Evolutionary conservation across 345 rosid genomes (phyloP).

Genomic region (Kernera saxatilis): DNA sequence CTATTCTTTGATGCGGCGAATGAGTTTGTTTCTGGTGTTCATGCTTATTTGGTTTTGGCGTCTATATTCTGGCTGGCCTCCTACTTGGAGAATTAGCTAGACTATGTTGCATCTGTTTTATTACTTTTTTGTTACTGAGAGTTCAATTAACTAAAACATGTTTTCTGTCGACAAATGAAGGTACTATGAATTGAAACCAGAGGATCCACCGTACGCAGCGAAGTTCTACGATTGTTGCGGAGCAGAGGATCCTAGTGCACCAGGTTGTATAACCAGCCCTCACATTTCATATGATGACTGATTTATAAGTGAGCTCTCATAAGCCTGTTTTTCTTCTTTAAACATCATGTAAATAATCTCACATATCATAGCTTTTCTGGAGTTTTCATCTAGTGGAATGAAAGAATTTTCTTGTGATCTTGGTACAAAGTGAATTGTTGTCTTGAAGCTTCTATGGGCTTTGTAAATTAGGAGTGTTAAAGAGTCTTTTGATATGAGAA

Average conservation of each 20-base stretch:
- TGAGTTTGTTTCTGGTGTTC: background rate
- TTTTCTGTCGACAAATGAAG: conserved; percentile 31
- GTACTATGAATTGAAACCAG: conserved; percentile 77
- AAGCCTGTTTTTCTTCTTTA: background rate
- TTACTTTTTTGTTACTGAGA: background rate
- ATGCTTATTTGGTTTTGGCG: background rate
- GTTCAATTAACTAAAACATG: background rate
- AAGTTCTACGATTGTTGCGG: conserved; percentile 93
- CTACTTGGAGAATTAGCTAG: background rate
- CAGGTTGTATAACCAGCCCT: conserved; percentile 60
- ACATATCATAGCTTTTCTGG: background rate
- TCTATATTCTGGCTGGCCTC: background rate
- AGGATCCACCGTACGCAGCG: conserved; percentile 91
- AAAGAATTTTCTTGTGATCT: background rate
- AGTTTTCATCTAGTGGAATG: background rate
- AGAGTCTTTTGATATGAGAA: background rate
- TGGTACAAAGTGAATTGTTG: background rate
- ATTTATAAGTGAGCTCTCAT: conserved; percentile 21
- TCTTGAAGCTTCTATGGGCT: background rate
- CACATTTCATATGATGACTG: conserved; percentile 74
- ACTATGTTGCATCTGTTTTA: background rate
- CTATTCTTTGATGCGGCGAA: background rate
- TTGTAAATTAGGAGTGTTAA: background rate
- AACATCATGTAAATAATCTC: conserved; percentile 13
- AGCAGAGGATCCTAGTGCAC: conserved; percentile 80